Evolutionary conservation across 805 yeast genomes (phyloP), one percentile per base, ranked within the genome.

Genomic region (Ogataea henricii): DNA sequence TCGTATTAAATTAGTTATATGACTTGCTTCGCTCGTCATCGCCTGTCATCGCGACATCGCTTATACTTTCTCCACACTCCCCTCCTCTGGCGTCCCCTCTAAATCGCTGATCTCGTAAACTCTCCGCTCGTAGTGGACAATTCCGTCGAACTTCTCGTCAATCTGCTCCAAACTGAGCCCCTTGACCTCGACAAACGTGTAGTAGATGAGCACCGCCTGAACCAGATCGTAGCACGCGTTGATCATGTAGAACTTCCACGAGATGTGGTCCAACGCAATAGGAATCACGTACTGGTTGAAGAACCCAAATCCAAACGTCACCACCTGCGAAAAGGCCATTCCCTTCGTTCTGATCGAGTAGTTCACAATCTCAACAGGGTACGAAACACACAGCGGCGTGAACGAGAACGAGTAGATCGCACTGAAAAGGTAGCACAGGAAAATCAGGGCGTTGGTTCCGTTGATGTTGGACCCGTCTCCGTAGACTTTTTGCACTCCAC

Each of bases 201-300:
- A 59, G 50, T 50, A 54, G 36, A 61, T 58, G 6, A 62, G 45
- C 1, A 44, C 52, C 25, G 61, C 49, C 35, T 60, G 62, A 3
- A 54, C 52, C 9, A 58, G 33, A 32, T 57, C 49, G 48, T 62
- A 54, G 47, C 54, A 46, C 23, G 59, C 65, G 49, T 59, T 62
- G 32, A 56, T 51, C 49, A 59, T 47, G 52, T 57, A 56, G 41
- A 57, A 58, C 39, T 56, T 53, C 60, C 61, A 58, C 10, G 54
- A 45, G 41, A 57, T 53, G 38, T 54, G 50, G 29, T 53, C 58
- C 40, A 61, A 40, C 3, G 63, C 65, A 32, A 70, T 63, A 12
- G 75, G 70, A 38, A 58, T 55, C 23, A 53, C 61, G 38, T 57
- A 62, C 44, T 55, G 59, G 43, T 58, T 59, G 54, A 60, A 52